Conservation (phyloP, 192 early-diverging fungal species). For the Martensiomyces pterosporus region DNA sequence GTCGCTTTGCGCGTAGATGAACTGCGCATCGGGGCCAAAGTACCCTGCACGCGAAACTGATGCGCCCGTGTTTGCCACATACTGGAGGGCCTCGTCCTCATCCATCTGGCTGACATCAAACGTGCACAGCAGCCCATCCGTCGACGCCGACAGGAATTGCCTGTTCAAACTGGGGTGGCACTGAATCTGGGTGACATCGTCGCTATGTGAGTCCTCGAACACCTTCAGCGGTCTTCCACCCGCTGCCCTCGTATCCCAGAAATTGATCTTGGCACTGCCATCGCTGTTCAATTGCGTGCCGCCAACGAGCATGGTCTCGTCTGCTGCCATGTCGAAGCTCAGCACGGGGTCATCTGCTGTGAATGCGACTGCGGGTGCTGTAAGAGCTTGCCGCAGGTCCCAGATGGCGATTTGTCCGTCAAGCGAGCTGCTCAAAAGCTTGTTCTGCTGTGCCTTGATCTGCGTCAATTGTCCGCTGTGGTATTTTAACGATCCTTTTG, state of each 20-base stretch:
- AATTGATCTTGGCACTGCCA: constrained; percentile 43
- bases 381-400: constrained; percentile 58
- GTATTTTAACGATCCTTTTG: constrained; percentile 48
- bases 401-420: constrained; percentile 62
- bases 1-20: constrained; percentile 82
- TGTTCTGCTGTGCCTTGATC: constrained; percentile 50
- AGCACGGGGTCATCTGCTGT: constrained; percentile 47
- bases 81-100: constrained; percentile 85
- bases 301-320: constrained; percentile 28
- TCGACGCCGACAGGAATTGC: constrained; percentile 66
- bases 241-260: constrained; percentile 20
- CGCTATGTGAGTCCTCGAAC: constrained; percentile 64
- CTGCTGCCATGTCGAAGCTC: constrained; percentile 47
- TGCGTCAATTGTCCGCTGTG: constrained; percentile 62
- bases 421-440: constrained; percentile 59
- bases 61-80: constrained; percentile 76
- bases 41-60: constrained; percentile 84
- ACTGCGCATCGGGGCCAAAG: constrained; percentile 88
- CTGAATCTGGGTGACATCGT: constrained; percentile 74
- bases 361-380: constrained; percentile 24
- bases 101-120: constrained; percentile 66
- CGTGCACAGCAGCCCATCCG: constrained; percentile 74
- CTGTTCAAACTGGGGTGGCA: constrained; percentile 55
- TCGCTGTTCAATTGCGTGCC: constrained; percentile 27
- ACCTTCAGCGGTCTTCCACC: constrained; percentile 9